These are phyloP conservation scores for Scleroderma bovista DNA, from an alignment of 768 basidiomycete genomes.

Conservation along the genomic window DNA sequence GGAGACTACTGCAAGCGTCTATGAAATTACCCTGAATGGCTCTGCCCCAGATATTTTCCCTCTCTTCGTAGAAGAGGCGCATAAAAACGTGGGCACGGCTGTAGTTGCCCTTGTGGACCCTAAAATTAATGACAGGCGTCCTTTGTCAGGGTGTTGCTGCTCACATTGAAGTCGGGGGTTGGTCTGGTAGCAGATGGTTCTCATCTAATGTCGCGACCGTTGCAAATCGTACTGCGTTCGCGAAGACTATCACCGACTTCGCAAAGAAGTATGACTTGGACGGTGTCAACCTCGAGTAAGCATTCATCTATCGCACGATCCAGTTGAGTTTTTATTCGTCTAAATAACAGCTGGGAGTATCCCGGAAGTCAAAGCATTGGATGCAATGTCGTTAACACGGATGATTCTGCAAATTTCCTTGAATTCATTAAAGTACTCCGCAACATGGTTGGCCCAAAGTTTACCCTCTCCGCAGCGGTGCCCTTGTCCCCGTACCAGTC, in stretches of 20 bases:
- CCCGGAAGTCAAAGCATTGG: conserved; percentile 61
- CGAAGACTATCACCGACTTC: conserved; percentile 42
- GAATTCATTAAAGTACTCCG: conserved; percentile 69
- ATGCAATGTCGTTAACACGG: conserved; percentile 52
- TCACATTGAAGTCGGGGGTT: conserved; percentile 52
- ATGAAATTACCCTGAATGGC: background rate
- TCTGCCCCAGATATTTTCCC: conserved; percentile 3
- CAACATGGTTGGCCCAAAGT: conserved; percentile 39
- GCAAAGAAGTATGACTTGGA: conserved; percentile 47
- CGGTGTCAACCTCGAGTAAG: conserved; percentile 57
- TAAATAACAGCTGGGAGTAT: conserved; percentile 72
- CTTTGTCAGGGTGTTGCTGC: conserved; percentile 43
- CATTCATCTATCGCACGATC: background rate
- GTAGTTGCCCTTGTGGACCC: background rate
- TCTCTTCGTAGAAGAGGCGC: conserved; percentile 4
- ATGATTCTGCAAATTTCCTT: conserved; percentile 76
- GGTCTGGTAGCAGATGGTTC: conserved; percentile 56
- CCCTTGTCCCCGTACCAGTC: conserved; percentile 60
- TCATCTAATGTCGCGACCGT: conserved; percentile 45
- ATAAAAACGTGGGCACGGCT: conserved; percentile 1
- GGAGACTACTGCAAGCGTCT: conserved; percentile 2
- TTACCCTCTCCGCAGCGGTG: conserved; percentile 67
- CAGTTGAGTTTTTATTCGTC: background rate
- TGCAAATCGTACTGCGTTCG: conserved; percentile 50
- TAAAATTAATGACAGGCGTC: background rate